These are phyloP conservation scores for Serendipita sp. DNA, from an alignment of 1,284 basidiomycete genomes.

Conservation along the genomic window DNA sequence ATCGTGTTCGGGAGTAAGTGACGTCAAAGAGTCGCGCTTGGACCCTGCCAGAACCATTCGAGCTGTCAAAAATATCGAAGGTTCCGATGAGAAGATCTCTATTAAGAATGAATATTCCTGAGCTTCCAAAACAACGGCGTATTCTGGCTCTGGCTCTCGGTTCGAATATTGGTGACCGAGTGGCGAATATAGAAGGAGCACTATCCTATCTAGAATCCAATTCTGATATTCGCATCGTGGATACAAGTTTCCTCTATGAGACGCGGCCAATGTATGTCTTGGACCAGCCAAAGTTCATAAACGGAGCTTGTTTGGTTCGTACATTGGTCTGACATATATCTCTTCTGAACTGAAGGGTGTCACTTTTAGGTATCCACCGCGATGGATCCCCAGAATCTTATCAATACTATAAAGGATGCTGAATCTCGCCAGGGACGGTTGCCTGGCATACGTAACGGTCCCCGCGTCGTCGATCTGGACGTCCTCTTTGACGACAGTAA, in stretches of 20 bases:
- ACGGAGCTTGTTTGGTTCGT: slow-evolving; percentile 77
- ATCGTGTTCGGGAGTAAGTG: slow-evolving; percentile 1
- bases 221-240: slow-evolving; percentile 34
- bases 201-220: slow-evolving; percentile 40
- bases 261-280: slow-evolving; percentile 91
- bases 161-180: slow-evolving; percentile 81
- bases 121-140: not conserved
- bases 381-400: slow-evolving; percentile 45
- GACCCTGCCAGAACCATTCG: not conserved
- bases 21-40: not conserved
- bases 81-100: not conserved
- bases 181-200: slow-evolving; percentile 71
- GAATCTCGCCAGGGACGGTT: slow-evolving; percentile 71
- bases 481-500: slow-evolving; percentile 66
- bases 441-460: slow-evolving; percentile 73
- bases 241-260: slow-evolving; percentile 89
- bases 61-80: not conserved
- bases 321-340: not conserved
- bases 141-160: slow-evolving; percentile 68
- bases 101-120: not conserved
- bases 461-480: slow-evolving; percentile 85
- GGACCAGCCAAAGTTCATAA: slow-evolving; percentile 82
- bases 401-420: slow-evolving; percentile 59
- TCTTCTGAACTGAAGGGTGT: not conserved
- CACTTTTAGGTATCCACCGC: slow-evolving; percentile 54